Conservation (phyloP, 2,329 filamentous ascomycete species). For the Apiospora hydei region DNA sequence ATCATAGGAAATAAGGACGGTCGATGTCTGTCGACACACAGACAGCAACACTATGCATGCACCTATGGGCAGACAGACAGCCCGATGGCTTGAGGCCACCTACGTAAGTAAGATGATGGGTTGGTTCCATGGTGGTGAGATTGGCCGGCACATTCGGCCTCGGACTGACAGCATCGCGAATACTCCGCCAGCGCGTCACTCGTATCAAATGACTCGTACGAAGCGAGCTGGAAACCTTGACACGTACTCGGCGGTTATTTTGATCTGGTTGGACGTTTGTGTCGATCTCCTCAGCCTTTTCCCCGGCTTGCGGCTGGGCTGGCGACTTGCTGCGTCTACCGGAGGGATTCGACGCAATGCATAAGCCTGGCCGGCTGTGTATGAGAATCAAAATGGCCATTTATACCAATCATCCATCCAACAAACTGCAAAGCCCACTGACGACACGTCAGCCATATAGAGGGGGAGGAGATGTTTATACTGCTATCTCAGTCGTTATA, state of each 20-base stretch:
- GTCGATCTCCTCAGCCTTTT: not conserved
- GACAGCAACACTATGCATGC: not conserved
- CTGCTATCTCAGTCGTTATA: not conserved
- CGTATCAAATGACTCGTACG: slow-evolving; percentile 19
- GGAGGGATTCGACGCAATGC: not conserved
- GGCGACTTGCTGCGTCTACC: not conserved
- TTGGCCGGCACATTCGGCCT: slow-evolving; percentile 19
- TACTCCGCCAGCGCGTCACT: slow-evolving; percentile 19
- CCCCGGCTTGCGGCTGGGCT: not conserved
- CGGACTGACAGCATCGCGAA: slow-evolving; percentile 12
- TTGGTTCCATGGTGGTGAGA: not conserved
- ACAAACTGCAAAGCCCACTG: not conserved
- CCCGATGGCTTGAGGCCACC: not conserved
- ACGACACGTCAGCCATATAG: not conserved
- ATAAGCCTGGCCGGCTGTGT: not conserved
- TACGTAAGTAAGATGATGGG: slow-evolving; percentile 1
- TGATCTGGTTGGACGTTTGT: not conserved
- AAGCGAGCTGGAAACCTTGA: slow-evolving; percentile 15
- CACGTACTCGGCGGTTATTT: not conserved
- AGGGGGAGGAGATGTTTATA: not conserved
- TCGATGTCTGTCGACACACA: not conserved
- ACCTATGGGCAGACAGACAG: not conserved
- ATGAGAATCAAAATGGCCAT: not conserved
- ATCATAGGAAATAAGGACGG: not conserved
- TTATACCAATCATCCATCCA: not conserved